Evolutionary conservation across 116 monocot genomes (phyloP).

Genomic region (Dioscorea cayenensis): DNA sequence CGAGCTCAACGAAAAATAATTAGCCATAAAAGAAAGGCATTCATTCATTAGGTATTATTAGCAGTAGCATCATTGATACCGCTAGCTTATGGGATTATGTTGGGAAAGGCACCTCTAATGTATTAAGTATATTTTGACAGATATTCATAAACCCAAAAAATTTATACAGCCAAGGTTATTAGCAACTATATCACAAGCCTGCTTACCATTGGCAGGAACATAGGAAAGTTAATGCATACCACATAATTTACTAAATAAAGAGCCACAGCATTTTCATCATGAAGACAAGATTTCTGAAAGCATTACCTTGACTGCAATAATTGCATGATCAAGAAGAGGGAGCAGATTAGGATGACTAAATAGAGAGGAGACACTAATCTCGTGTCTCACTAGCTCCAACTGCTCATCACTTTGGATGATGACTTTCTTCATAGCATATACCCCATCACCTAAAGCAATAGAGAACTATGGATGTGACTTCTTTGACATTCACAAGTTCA

Average conservation of each 20-base stretch:
- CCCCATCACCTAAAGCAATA: slow-evolving; percentile 62
- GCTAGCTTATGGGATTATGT: too few relatives aligned
- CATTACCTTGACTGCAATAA: slow-evolving; percentile 84
- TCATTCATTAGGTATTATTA: too few relatives aligned
- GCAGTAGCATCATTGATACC: too few relatives aligned
- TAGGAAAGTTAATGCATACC: too few relatives aligned
- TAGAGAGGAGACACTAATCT: slow-evolving; percentile 84
- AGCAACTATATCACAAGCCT: too few relatives aligned
- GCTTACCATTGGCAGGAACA: too few relatives aligned
- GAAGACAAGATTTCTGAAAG: background rate
- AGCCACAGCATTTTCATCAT: background rate
- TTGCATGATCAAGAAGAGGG: slow-evolving; percentile 95
- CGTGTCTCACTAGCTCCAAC: slow-evolving; percentile 82
- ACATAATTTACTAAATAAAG: background rate
- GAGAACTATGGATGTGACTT: background rate
- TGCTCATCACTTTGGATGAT: slow-evolving; percentile 85
- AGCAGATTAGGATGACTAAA: slow-evolving; percentile 95
- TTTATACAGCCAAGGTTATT: too few relatives aligned
- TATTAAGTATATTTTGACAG: too few relatives aligned
- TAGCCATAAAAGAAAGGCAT: too few relatives aligned
- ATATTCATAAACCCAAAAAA: too few relatives aligned
- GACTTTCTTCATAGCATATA: slow-evolving; percentile 97
- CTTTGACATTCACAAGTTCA: background rate
- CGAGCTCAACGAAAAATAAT: too few relatives aligned
- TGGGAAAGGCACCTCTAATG: too few relatives aligned